A percentile compares a stretch with the other conserved stretches of the same genome.
phyloP scores from a whole-genome alignment of 2,329 filamentous ascomycete genomes.

The Sarocladium strictum region DNA sequence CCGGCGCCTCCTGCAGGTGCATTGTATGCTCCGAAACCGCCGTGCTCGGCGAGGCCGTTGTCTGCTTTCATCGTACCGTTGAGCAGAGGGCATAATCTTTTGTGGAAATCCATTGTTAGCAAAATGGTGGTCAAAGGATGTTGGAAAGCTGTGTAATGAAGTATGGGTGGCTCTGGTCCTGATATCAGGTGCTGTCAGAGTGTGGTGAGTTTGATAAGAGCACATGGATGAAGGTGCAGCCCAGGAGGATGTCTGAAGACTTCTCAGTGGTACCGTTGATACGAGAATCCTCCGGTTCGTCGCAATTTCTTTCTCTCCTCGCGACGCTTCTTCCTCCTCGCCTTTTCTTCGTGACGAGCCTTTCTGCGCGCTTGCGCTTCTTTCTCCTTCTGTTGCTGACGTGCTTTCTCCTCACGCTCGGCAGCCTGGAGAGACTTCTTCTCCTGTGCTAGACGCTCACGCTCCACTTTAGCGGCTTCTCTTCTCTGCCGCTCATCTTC shows the following conservation, averaged over 20 bases:
- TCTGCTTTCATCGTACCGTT: conserved; percentile 72
- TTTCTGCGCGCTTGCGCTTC: conserved; percentile 6
- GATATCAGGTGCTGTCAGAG: neutral
- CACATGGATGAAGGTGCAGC: no score
- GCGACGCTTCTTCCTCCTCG: neutral
- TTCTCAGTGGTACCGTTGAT: neutral
- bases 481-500: neutral
- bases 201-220: neutral
- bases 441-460: conserved; percentile 11
- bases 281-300: neutral
- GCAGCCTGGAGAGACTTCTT: neutral
- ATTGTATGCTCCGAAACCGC: conserved; percentile 52
- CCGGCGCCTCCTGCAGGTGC: conserved; percentile 17
- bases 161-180: no score
- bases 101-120: conserved; percentile 8
- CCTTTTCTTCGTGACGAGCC: neutral
- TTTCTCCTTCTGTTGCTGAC: conserved; percentile 5
- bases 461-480: neutral
- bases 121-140: neutral
- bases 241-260: no score
- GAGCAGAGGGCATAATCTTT: conserved; percentile 74
- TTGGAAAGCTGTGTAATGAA: neutral
- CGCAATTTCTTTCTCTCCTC: neutral
- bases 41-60: conserved; percentile 48
- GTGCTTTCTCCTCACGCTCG: conserved; percentile 10